These are phyloP conservation scores for Trichoderma atrobrunneum DNA, from an alignment of 2,329 filamentous ascomycete species.

Conservation along the genomic window DNA sequence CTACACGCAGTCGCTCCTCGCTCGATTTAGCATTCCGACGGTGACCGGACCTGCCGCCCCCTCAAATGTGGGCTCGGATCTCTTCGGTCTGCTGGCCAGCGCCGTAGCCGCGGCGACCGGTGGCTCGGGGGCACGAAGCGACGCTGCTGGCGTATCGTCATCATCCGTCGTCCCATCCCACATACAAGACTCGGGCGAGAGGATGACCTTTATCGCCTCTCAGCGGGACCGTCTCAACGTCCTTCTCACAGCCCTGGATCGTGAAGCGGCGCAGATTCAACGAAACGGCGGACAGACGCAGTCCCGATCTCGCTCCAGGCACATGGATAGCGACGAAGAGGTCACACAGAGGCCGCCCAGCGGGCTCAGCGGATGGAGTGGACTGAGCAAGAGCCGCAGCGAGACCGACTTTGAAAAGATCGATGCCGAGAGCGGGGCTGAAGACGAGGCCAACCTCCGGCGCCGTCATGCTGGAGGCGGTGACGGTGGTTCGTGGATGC, in stretches of 20 bases:
- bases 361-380: conserved; percentile 50
- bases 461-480: conserved; percentile 30
- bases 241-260: conserved; percentile 74
- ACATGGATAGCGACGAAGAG: conserved; percentile 32
- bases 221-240: conserved; percentile 76
- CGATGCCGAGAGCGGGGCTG: conserved; percentile 67
- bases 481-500: conserved; percentile 45
- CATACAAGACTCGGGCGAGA: conserved; percentile 61
- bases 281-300: conserved; percentile 32
- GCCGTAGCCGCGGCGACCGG: conserved; percentile 64
- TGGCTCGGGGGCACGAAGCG: conserved; percentile 37
- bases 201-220: conserved; percentile 71
- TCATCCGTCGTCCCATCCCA: conserved; percentile 63
- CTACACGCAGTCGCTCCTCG: conserved; percentile 80
- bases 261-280: conserved; percentile 66
- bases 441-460: conserved; percentile 45
- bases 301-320: conserved; percentile 24
- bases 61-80: conserved; percentile 53
- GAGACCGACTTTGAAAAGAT: conserved; percentile 90
- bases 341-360: conserved; percentile 43
- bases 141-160: conserved; percentile 22
- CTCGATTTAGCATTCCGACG: conserved; percentile 78
- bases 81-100: conserved; percentile 74
- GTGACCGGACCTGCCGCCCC: conserved; percentile 53
- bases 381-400: conserved; percentile 75